Evolutionary conservation across 2,329 filamentous ascomycete species (phyloP).

Genomic region (Elsinoe ampelina): DNA sequence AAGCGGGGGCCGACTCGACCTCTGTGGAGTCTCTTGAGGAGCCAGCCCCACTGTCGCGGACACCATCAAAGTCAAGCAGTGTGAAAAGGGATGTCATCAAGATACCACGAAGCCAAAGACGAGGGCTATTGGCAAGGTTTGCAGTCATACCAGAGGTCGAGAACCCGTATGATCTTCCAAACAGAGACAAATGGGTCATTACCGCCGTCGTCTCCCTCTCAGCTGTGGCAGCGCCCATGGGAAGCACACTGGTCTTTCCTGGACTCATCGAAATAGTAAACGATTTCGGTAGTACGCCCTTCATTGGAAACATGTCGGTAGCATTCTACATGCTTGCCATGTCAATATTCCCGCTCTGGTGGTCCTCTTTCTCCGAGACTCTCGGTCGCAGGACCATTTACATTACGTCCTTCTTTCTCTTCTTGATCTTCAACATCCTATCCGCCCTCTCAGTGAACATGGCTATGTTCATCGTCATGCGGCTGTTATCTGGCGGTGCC

Average conservation of each 20-base stretch:
- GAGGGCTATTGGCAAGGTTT: conserved; percentile 64
- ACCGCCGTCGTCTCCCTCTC: conserved; percentile 70
- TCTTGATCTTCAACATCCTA: conserved; percentile 60
- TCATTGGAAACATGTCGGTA: conserved; percentile 64
- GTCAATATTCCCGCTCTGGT: conserved; percentile 80
- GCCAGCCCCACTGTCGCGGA: neutral
- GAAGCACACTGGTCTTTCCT: conserved; percentile 74
- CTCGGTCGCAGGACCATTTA: conserved; percentile 70
- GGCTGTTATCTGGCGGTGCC: conserved; percentile 64
- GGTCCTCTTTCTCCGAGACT: conserved; percentile 69
- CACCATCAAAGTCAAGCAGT: conserved; percentile 6
- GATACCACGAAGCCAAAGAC: conserved; percentile 47
- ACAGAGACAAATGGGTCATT: conserved; percentile 73
- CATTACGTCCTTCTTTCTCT: conserved; percentile 62
- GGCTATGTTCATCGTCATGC: conserved; percentile 67
- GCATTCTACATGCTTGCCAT: conserved; percentile 75
- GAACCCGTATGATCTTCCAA: conserved; percentile 62
- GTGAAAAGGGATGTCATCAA: conserved; percentile 26
- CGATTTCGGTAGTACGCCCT: conserved; percentile 53
- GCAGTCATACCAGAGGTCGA: conserved; percentile 71
- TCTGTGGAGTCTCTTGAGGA: neutral
- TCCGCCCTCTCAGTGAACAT: conserved; percentile 62
- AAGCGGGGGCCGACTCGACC: neutral
- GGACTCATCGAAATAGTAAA: conserved; percentile 55
- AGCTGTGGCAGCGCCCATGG: conserved; percentile 69